A percentile compares a stretch with the other conserved stretches of the same genome.
Evolutionary conservation across 2,329 filamentous ascomycete genomes (phyloP).

Genomic region (Penicillium sp.): DNA sequence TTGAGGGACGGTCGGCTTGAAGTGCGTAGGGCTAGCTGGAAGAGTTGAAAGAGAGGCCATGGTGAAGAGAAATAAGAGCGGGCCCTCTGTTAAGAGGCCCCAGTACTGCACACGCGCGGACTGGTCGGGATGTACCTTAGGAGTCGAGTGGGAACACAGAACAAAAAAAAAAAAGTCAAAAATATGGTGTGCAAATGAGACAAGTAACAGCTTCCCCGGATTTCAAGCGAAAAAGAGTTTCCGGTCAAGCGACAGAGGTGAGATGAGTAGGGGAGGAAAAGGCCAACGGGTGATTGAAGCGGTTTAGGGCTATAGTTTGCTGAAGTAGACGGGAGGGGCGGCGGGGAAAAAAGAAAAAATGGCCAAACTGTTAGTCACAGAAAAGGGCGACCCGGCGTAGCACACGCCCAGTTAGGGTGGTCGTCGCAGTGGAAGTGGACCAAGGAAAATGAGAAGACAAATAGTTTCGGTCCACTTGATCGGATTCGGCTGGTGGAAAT

Average conservation of each 20-base stretch:
- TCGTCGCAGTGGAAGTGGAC: slow-evolving; percentile 3
- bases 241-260: slow-evolving; percentile 24
- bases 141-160: slow-evolving; percentile 15
- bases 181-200: slow-evolving; percentile 21
- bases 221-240: slow-evolving; percentile 29
- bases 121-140: slow-evolving; percentile 14
- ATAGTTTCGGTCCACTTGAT: slow-evolving; percentile 14
- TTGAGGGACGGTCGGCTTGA: slow-evolving; percentile 32
- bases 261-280: slow-evolving; percentile 5
- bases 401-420: slow-evolving; percentile 13
- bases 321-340: slow-evolving; percentile 29
- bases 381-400: slow-evolving; percentile 30
- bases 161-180: slow-evolving; percentile 9
- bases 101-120: slow-evolving; percentile 6
- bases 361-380: slow-evolving; percentile 43
- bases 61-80: slow-evolving; percentile 23
- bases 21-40: slow-evolving; percentile 23
- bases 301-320: slow-evolving; percentile 15
- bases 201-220: slow-evolving; percentile 37
- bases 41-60: slow-evolving; percentile 37
- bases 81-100: slow-evolving; percentile 34
- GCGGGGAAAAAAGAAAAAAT: slow-evolving; percentile 24
- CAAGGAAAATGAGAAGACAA: slow-evolving; percentile 5
- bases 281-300: not conserved
- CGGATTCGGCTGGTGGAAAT: slow-evolving; percentile 3